A percentile compares a stretch with the other conserved stretches of the same genome.
Conservation (phyloP, 805 yeast genomes). For the Saccharomycopsis oosterbeekiorum region DNA sequence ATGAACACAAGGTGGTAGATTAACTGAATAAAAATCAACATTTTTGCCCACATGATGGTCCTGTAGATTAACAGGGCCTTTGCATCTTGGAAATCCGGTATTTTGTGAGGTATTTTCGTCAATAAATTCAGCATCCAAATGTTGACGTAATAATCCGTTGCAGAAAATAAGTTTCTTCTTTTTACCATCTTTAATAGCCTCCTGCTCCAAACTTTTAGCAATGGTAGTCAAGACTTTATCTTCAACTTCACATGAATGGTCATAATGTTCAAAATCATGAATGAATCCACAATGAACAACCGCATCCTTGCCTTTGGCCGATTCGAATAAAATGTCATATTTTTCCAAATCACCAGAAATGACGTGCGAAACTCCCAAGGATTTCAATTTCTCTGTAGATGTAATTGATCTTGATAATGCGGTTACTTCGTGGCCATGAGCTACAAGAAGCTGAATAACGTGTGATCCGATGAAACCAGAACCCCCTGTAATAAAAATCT, state of each 20-base stretch:
- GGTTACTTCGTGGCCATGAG: slow-evolving; percentile 23
- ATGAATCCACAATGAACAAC: slow-evolving; percentile 30
- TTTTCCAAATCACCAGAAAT: slow-evolving; percentile 26
- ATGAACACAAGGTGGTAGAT: slow-evolving; percentile 29
- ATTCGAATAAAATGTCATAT: slow-evolving; percentile 24
- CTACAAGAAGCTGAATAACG: slow-evolving; percentile 21
- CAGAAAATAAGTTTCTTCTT: neutral
- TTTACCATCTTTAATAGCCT: neutral
- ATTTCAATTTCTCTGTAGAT: slow-evolving; percentile 23
- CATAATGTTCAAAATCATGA: slow-evolving; percentile 21
- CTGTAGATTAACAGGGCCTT: neutral
- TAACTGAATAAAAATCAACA: slow-evolving; percentile 23
- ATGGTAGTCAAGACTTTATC: slow-evolving; percentile 25
- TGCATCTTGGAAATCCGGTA: neutral
- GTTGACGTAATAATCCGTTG: neutral
- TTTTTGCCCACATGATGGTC: slow-evolving; percentile 9
- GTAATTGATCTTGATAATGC: slow-evolving; percentile 28
- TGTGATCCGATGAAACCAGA: slow-evolving; percentile 28
- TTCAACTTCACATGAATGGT: slow-evolving; percentile 22
- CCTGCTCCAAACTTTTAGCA: neutral
- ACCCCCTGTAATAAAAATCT: slow-evolving; percentile 30
- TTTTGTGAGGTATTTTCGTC: neutral
- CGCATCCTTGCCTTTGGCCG: slow-evolving; percentile 27
- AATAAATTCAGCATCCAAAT: neutral
- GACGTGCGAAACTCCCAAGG: slow-evolving; percentile 21